Evolutionary conservation across 148 eudicot genomes (phyloP), one percentile per base, ranked within the genome.

Genomic region (Rhododendron henanense): DNA sequence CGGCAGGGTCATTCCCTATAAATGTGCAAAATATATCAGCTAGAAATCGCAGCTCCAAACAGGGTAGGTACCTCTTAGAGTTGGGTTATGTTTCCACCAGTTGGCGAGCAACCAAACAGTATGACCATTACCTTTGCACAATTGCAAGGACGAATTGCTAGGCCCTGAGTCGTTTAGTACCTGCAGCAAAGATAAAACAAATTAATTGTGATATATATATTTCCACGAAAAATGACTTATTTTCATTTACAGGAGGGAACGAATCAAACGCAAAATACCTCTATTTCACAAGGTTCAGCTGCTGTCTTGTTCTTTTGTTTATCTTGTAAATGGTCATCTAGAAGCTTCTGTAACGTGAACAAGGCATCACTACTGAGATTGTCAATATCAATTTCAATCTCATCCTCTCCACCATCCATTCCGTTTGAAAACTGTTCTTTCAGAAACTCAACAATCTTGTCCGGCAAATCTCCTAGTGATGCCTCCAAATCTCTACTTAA

Each of bases 371-470:
- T 88, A 85, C 87, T 88, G 71, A 94, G 96, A 79, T 33, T 89
- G 81, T 92, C 90, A 50, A 94, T 90, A 71, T 93, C 95, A 86
- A 94, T 90, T 89, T 94, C 96, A 83, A 94, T 94, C 87, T 93
- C 96, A 77, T 94, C 96, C 82, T 91, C 96, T 28, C 87, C 91
- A 67, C 80, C 63, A 37, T 87, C 90, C 81, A 85, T 84, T 25
- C 88, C 92, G 85, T 83, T 90, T 33, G 93, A 90, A 85, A 89
- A 86, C 39, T 86, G 88, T 31, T 88, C 89, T 85, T 81, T 92
- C 88, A 94, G 79, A 83, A 93, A 92, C 28, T 92, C 91, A 48
- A 94, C 83, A 61, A 94, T 91, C 37, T 37, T 87, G 41, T 91
- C 94, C 10, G 96, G 94, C 85, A 92, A 67, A 37, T 94, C 95